phyloP scores from a whole-genome alignment of 2,329 filamentous ascomycete genomes.

The Epichloe festucae region DNA sequence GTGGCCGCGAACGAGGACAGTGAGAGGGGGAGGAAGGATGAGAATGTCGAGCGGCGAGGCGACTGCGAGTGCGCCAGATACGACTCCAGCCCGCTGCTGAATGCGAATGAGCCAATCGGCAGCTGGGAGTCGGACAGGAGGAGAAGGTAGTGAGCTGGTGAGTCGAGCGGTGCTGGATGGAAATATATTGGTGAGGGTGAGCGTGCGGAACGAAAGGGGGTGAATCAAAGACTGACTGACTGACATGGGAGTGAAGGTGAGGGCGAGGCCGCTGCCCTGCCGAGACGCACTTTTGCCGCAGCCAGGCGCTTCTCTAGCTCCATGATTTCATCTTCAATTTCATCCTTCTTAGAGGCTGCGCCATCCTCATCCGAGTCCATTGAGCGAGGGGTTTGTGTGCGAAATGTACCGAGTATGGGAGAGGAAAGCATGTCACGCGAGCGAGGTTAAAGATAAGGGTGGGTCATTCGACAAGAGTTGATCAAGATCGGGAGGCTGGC shows the following conservation, averaged over 20 bases:
- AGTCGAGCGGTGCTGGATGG: constrained; percentile 5
- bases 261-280: not conserved
- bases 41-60: constrained; percentile 32
- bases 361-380: constrained; percentile 15
- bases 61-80: constrained; percentile 61
- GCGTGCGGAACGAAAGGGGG: not conserved
- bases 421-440: too few relatives aligned
- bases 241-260: not conserved
- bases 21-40: constrained; percentile 56
- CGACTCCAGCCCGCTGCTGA: constrained; percentile 71
- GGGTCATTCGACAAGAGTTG: not conserved
- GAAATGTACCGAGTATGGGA: too few relatives aligned
- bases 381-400: constrained; percentile 5
- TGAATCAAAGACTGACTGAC: not conserved
- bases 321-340: constrained; percentile 40
- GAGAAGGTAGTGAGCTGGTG: constrained; percentile 50
- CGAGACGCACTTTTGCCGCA: constrained; percentile 30
- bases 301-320: constrained; percentile 42
- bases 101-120: constrained; percentile 76
- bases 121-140: constrained; percentile 71
- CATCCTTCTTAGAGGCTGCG: constrained; percentile 14
- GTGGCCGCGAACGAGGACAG: constrained; percentile 59
- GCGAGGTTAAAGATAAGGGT: not conserved
- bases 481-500: not conserved
- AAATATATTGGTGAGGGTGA: not conserved